Base-by-base conservation (phyloP, 371 early-diverging fungal species). In the Mortierella sp. region DNA sequence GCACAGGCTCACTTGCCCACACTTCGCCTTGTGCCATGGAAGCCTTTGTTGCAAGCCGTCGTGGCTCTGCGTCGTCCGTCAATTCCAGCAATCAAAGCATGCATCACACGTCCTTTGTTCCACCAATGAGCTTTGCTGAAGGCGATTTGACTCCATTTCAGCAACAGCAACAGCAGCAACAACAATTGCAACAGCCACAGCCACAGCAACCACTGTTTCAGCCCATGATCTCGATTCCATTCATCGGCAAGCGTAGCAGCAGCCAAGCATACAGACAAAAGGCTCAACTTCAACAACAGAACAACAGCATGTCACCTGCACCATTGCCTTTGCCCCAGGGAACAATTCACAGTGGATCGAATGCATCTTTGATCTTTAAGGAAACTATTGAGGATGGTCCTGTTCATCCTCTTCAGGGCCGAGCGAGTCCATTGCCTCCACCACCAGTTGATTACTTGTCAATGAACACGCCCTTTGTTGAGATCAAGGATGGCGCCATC, bases 401-500 rank as follows among this genome's bases (percentile, higher is more conserved):
- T 4, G 60, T 51, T 1, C 68, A 68, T 64, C 60, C 68, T 8
- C 40, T 73, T 20, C 73, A 73, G 40, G 64, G 63, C 24, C 67
- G 32, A 24, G 43, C 70, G 2, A 68, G 51, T 55, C 69, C 70
- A 32, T 26, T 65, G 30, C 63, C 68, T 20, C 58, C 70, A n/a
- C 26, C 51, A n/a, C 67, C 72, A 4, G 24, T 68, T 16, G 72
- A 72, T 24, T 64, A 66, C 52, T 32, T 71, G 26, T 55, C 70
- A 24, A 68, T 68, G 58, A 66, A 68, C 52, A 75, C 64, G 3
- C 66, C 77, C 2, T 87, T 90, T 37, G 84, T 87, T 69, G 86
- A 86, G 3, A 70, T 84, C 28, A 68, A 88, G 22, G 86, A 87
- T 37, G 73, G 75, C 24, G 86, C 81, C 1, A 75, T 93, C 39